These are phyloP conservation scores for Tephrocybe rancida DNA, from an alignment of 768 basidiomycete genomes.

Conservation along the genomic window DNA sequence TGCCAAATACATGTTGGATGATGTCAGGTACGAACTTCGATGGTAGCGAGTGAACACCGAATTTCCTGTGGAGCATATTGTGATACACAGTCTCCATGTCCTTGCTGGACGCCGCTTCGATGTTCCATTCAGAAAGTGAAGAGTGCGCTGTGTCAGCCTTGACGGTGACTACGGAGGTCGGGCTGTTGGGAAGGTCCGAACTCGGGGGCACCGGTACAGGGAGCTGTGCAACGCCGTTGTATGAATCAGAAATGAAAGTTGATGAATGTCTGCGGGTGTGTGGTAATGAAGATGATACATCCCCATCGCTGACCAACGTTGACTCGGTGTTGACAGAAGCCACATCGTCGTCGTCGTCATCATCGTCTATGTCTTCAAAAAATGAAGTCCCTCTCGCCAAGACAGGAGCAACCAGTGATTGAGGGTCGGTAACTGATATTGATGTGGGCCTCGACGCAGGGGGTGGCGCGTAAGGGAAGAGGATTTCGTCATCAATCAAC, in stretches of 20 bases:
- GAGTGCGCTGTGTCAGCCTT: conserved; percentile 12
- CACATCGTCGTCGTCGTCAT: conserved; percentile 30
- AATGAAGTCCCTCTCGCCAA: conserved; percentile 24
- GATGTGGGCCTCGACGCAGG: conserved; percentile 14
- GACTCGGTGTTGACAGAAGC: conserved; percentile 25
- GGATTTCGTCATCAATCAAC: conserved; percentile 71
- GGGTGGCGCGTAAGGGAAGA: conserved; percentile 57
- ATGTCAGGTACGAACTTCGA: conserved; percentile 48
- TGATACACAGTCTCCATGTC: conserved; percentile 61
- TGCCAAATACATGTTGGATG: conserved; percentile 54
- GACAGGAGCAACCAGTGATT: conserved; percentile 18
- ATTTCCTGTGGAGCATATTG: conserved; percentile 57
- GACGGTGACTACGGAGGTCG: conserved; percentile 10
- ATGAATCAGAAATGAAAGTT: neutral
- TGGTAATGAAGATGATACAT: conserved; percentile 9
- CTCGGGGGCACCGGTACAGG: neutral
- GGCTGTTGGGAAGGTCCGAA: conserved; percentile 4
- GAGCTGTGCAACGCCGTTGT: neutral
- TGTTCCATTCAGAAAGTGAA: conserved; percentile 38
- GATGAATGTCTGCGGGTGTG: conserved; percentile 15
- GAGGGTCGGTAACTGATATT: conserved; percentile 28
- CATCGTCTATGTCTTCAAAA: conserved; percentile 23
- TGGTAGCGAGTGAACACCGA: conserved; percentile 54
- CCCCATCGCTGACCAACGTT: conserved; percentile 21
- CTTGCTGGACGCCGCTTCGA: conserved; percentile 37